Evolutionary conservation across 345 rosid species (phyloP), one percentile per base, ranked within the genome.

Genomic region (Geranium brycei): DNA sequence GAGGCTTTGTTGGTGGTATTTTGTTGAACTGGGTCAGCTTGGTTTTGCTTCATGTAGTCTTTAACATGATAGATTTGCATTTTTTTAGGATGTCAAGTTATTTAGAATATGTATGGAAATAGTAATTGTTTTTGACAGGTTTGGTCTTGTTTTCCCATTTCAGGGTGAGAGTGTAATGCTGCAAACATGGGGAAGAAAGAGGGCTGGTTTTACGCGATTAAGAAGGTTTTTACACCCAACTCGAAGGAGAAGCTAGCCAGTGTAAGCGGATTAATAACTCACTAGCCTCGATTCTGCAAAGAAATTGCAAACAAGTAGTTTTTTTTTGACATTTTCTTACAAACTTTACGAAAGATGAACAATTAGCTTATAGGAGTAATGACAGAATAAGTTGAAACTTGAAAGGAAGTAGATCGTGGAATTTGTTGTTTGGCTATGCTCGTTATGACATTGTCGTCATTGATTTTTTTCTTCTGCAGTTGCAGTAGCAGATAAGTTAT

Each of bases 161-260:
- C 53, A 47, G 53, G 11, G 13, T 74, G 61, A 66, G 71, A 65
- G 57, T 76, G 86, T 81, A 79, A 86, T 90, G 91, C 81, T 80
- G 23, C 76, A 70, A 73, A 73, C 70, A 92, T 93, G 99, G 89
- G 99, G 66, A 93, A 88, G 91, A 85, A 79, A 78, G 91, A 96
- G 63, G 84, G 87, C 64, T 93, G 99, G 99, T 83, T 90, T 83
- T 80, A 96, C 57, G 92, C 97, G 65, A 86, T 93, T 72, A 93
- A 93, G 77, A 88, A 82, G 72, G 88, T 80, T 69, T 93, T 93
- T 69, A 67, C 78, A 31, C 76, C 86, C 62, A 78, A 81, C 69
- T 77, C 96, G 65, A 86, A 86, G 77, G 91, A 87, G 74, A 90
- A 87, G 72, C 75, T 81, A 57, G 77, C 63, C 72, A 79, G 77